Evolutionary conservation across 768 basidiomycete species (phyloP), one percentile per base, ranked within the genome.

Genomic region (Tephrocybe sp.): DNA sequence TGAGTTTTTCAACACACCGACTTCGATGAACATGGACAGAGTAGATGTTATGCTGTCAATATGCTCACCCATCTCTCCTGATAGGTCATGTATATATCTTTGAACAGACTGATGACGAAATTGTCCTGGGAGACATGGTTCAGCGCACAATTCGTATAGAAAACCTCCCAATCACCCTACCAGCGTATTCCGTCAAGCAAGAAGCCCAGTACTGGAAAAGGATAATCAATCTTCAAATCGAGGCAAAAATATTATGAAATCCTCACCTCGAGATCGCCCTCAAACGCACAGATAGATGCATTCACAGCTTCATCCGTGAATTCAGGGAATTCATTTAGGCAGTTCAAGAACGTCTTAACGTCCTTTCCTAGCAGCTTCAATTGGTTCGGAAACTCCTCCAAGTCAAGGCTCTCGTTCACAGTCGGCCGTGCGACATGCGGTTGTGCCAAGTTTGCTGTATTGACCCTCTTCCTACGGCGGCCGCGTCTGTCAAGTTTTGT

Each of bases 291-390:
- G 49, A 89, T 84, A 3, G 85, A 85, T 1, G 80, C 71, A 60
- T 88, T 88, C 50, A 80, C 81, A 4, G 80, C 81, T 57, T 90
- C 86, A 45, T 89, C 85, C 23, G 78, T 82, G 58, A 88, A 87
- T 62, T 89, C 88, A 0, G 87, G 88, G 56, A 90, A 89, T 61
- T 90, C 87, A 50, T 89, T 88, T 55, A 90, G 65, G 57, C 84
- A 84, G 41, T 83, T 74, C 51, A 87, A 65, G 59, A 90, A 90
- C 0, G 81, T 84, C 18, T 73, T 80, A 12, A 90, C 79, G 48
- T 85, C 86, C n/a, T 71, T 72, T 3, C 86, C 85, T 32, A 90
- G 70, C 25, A 68, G 66, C 54, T 82, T 78, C 45, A 90, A 66
- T 60, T 89, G 83, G 24, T 76, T 72, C 0, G 88, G 88, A 57